phyloP scores from a whole-genome alignment of 495 filamentous ascomycete species.

The Penicillium paxilli region DNA sequence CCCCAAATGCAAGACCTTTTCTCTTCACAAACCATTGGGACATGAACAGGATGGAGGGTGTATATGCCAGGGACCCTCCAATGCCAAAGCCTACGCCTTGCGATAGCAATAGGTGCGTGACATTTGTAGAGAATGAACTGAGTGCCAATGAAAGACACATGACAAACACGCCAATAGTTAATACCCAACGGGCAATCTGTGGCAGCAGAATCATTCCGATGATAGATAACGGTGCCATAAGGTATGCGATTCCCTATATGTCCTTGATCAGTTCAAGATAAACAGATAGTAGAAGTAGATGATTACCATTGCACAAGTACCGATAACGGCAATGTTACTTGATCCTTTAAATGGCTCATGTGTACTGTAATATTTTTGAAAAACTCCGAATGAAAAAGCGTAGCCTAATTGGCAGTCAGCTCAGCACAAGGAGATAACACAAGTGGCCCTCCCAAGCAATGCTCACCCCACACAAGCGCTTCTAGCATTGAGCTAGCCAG shows the following conservation, averaged over 20 bases:
- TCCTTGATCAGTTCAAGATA: background rate
- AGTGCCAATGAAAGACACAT: conserved; percentile 39
- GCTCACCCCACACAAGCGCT: conserved; percentile 62
- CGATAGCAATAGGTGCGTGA: conserved; percentile 45
- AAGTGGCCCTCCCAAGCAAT: background rate
- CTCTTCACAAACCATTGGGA: conserved; percentile 53
- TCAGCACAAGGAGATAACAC: background rate
- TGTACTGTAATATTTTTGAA: conserved; percentile 56
- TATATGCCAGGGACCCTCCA: conserved; percentile 46
- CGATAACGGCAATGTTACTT: conserved; percentile 43
- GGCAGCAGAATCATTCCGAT: conserved; percentile 33
- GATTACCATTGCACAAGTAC: conserved; percentile 44
- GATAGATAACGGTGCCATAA: conserved; percentile 40
- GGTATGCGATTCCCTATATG: conserved; percentile 46
- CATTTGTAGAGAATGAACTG: conserved; percentile 44
- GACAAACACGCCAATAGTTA: conserved; percentile 41
- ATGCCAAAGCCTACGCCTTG: conserved; percentile 52
- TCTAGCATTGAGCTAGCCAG: conserved; percentile 61
- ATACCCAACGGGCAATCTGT: conserved; percentile 28
- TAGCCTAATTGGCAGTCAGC: conserved; percentile 47
- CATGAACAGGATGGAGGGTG: conserved; percentile 46
- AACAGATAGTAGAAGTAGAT: too few species aligned
- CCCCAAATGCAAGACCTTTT: conserved; percentile 49
- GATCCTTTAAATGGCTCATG: conserved; percentile 46
- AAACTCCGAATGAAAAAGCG: conserved; percentile 61